Base-by-base conservation (phyloP, 2,329 filamentous ascomycete species). In the Epichloe hybrida region DNA sequence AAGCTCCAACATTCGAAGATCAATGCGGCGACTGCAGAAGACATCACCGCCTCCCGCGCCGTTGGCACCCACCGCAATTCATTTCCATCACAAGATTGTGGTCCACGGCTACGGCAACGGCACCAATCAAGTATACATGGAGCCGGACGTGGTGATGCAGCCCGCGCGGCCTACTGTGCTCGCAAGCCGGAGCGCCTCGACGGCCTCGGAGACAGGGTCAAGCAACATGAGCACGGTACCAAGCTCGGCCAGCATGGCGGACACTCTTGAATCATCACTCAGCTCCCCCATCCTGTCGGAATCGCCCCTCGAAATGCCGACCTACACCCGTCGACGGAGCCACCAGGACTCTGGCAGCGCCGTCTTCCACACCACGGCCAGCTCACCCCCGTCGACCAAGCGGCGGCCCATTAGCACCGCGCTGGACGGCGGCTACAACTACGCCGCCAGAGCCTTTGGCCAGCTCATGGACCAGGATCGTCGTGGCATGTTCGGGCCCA, bases 101-200 rank as follows among this genome's bases (percentile, higher is more conserved):
- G 68, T 78, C 6, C 67, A 72, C 4, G 73, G 74, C 0, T 78
- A 79, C 52, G 76, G 75, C 9, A 78, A 79, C 46, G 74, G 74
- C 1, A 75, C 70, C 2, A 73, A 74, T 37, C 56, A 63, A 2
- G 67, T 69, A 4, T 63, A 54, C 21, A 42, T 64, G 5, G 60
- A 60, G 4, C 35, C 52, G 11, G 20, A 35, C 13, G 50, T 56
- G 0, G 45, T 44, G 12, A 20, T 42, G 8, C 49, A 48, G 23
- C 40, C 34, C 46, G 45, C 51, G 21, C 53, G 54, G 13, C 50
- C 51, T 5, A n/a, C 52, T 9, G 50, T 52, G 11, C 56, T 56
- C 52, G 57, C 58, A 2, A 55, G 49, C 27, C 53, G 58, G 17
- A 61, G 60, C 42, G 57, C 54, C 36, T 64, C 63, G n/a, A 60